Conservation (phyloP, 2,329 filamentous ascomycete species). For the Alternaria tenuissima region DNA sequence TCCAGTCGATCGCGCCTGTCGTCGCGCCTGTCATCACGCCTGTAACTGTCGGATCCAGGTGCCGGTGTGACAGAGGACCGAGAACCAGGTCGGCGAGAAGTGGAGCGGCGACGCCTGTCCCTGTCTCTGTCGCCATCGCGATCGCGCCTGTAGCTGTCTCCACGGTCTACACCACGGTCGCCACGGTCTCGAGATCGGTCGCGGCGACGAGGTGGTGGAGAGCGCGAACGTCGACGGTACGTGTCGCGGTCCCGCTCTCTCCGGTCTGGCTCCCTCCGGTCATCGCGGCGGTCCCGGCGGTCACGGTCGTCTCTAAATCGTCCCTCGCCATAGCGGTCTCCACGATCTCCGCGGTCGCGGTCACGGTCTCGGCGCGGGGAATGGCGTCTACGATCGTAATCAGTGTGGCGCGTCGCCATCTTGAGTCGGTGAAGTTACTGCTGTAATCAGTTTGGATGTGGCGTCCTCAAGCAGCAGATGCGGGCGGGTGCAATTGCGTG, state of each 20-base stretch:
- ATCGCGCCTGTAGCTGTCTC: constrained; percentile 65
- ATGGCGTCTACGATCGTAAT: constrained; percentile 61
- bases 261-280: constrained; percentile 49
- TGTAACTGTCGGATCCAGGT: constrained; percentile 6
- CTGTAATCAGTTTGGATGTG: constrained; percentile 17
- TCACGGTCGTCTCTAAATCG: constrained; percentile 58
- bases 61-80: constrained; percentile 68
- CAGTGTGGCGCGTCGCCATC: constrained; percentile 70
- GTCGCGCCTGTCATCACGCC: background rate
- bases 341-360: constrained; percentile 42
- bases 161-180: constrained; percentile 59
- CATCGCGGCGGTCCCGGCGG: constrained; percentile 65
- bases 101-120: constrained; percentile 74
- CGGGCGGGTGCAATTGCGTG: constrained; percentile 7
- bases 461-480: constrained; percentile 5
- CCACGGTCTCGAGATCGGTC: constrained; percentile 20
- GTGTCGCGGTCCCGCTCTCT: constrained; percentile 57
- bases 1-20: constrained; percentile 34
- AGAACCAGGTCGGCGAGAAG: constrained; percentile 66
- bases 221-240: constrained; percentile 15
- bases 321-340: constrained; percentile 57
- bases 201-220: constrained; percentile 16
- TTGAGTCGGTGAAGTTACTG: constrained; percentile 36
- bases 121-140: constrained; percentile 67
- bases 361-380: constrained; percentile 28